Percentiles rank a stretch among this genome's conserved stretches.
These are phyloP conservation scores for Diaporthe batatas DNA, from an alignment of 2,329 filamentous ascomycete genomes.

Conservation along the genomic window DNA sequence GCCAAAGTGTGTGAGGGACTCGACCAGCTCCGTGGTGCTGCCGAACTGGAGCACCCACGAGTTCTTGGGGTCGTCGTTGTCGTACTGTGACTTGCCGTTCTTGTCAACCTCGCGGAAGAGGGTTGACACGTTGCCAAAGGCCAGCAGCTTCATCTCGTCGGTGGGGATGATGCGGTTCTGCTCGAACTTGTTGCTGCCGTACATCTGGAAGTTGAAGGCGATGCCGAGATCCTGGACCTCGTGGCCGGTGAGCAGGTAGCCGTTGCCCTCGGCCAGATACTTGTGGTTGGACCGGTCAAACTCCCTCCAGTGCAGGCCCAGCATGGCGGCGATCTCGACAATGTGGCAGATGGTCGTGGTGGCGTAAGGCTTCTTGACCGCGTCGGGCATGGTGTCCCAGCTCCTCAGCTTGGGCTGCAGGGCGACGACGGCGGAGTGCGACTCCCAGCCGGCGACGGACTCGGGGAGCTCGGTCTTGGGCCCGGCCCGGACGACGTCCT, in stretches of 20 bases:
- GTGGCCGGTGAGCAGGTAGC: conserved; percentile 63
- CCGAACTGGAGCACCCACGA: conserved; percentile 62
- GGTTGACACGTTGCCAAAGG: conserved; percentile 68
- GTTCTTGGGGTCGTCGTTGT: conserved; percentile 56
- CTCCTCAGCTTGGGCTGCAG: conserved; percentile 60
- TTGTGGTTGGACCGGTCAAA: conserved; percentile 66
- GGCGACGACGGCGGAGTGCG: conserved; percentile 60
- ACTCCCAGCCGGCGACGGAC: conserved; percentile 41
- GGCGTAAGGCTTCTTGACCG: conserved; percentile 63
- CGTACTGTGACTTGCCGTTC: conserved; percentile 45
- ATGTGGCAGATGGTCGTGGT: conserved; percentile 69
- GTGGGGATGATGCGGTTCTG: conserved; percentile 66
- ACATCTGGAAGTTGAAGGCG: conserved; percentile 67
- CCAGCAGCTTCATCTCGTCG: conserved; percentile 66
- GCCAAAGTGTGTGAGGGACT: conserved; percentile 66
- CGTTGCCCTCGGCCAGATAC: conserved; percentile 69
- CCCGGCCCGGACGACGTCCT: conserved; percentile 43
- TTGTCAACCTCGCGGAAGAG: conserved; percentile 53
- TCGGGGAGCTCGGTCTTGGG: conserved; percentile 44
- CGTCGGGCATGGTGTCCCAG: conserved; percentile 66
- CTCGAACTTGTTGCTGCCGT: conserved; percentile 62
- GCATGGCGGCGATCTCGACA: conserved; percentile 65
- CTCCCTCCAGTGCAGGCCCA: conserved; percentile 71
- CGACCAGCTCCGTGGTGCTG: conserved; percentile 62
- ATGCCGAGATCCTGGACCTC: conserved; percentile 64